Evolutionary conservation across 495 filamentous ascomycete species (phyloP).

Genomic region (Penicillium macrosclerotiorum): DNA sequence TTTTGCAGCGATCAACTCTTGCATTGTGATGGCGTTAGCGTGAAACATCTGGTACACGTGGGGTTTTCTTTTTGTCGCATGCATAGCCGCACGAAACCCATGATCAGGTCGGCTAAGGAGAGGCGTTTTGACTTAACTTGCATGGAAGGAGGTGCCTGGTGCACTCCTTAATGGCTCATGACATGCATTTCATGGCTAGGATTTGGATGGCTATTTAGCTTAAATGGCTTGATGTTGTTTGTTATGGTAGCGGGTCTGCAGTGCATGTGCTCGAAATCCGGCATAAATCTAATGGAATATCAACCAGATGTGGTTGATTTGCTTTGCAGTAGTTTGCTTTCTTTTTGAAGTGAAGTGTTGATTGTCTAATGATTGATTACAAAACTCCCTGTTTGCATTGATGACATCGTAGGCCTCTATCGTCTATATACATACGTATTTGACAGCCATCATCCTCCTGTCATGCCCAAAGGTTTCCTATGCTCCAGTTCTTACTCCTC

Average conservation of each 20-base stretch:
- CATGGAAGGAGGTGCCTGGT: conserved; percentile 26
- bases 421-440: neutral
- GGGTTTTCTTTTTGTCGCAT: conserved; percentile 12
- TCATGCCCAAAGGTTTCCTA: neutral
- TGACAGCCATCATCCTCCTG: neutral
- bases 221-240: conserved; percentile 3
- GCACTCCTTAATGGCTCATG: conserved; percentile 21
- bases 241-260: neutral
- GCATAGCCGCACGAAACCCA: conserved; percentile 12
- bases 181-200: conserved; percentile 19
- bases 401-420: too few relatives aligned
- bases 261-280: neutral
- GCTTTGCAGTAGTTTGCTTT: too few relatives aligned
- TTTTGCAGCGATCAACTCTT: conserved; percentile 21
- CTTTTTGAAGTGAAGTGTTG: too few relatives aligned
- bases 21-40: conserved; percentile 26
- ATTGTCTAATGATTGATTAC: too few relatives aligned
- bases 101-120: conserved; percentile 6
- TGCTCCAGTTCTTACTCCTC: conserved; percentile 34
- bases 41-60: conserved; percentile 14
- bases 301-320: neutral
- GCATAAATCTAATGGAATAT: neutral
- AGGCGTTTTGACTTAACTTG: conserved; percentile 22
- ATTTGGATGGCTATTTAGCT: conserved; percentile 6
- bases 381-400: too few relatives aligned